Evolutionary conservation across 805 yeast genomes (phyloP).

Genomic region (Helenozyma rhizophorensis): DNA sequence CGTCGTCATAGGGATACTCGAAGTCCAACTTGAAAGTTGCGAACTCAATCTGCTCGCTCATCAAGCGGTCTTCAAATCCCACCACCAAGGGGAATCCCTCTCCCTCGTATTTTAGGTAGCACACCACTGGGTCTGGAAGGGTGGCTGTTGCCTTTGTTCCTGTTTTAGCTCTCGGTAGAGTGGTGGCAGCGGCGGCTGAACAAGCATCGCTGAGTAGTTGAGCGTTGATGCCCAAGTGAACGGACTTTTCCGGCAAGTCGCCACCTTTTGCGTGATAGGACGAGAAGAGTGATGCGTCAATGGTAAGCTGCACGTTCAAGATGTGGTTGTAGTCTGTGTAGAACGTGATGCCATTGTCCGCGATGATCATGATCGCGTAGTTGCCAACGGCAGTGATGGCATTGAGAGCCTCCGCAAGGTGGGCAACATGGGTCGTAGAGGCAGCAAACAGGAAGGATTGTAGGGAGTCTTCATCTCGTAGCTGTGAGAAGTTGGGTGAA

Average conservation of each 20-base stretch:
- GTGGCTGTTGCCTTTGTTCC: constrained; percentile 1
- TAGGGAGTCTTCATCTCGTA: background rate
- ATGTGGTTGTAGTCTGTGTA: constrained; percentile 36
- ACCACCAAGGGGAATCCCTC: constrained; percentile 36
- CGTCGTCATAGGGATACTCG: constrained; percentile 23
- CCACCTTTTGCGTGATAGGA: constrained; percentile 21
- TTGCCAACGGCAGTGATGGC: constrained; percentile 27
- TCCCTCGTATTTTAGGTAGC: constrained; percentile 35
- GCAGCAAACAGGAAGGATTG: constrained; percentile 24
- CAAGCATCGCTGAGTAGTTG: constrained; percentile 32
- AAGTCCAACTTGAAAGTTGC: constrained; percentile 32
- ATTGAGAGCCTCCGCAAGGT: constrained; percentile 33
- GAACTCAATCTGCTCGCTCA: constrained; percentile 40
- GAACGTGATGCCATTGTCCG: constrained; percentile 28
- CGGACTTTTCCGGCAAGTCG: background rate
- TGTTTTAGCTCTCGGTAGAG: constrained; percentile 7
- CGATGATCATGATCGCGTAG: constrained; percentile 33
- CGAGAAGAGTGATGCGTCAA: constrained; percentile 35
- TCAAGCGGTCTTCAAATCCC: constrained; percentile 38
- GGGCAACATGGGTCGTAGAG: constrained; percentile 34
- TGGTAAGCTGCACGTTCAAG: constrained; percentile 27
- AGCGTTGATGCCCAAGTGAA: constrained; percentile 34
- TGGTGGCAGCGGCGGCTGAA: constrained; percentile 24
- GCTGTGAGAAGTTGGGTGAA: constrained; percentile 5
- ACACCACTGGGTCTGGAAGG: constrained; percentile 20